Evolutionary conservation across 2,329 filamentous ascomycete genomes (phyloP).

Genomic region (Cercospora berteroae): DNA sequence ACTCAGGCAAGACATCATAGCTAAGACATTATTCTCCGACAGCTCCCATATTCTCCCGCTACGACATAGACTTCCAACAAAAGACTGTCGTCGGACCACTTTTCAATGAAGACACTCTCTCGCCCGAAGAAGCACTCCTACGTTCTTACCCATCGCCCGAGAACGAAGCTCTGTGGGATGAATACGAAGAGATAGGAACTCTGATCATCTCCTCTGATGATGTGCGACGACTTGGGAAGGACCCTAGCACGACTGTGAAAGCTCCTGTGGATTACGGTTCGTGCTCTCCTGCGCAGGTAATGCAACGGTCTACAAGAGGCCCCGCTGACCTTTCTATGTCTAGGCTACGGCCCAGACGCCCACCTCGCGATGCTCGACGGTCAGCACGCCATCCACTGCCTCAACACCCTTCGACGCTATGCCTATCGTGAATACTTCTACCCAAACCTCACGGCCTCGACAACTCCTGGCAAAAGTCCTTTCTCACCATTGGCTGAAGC

Average conservation of each 20-base stretch:
- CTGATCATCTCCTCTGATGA: background rate
- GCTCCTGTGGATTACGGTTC: background rate
- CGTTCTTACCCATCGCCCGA: background rate
- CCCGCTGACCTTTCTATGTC: background rate
- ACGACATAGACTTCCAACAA: constrained; percentile 2
- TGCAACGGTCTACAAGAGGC: no score
- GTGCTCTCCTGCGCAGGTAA: no score
- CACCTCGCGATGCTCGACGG: constrained; percentile 8
- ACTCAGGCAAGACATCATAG: background rate
- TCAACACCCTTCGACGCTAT: constrained; percentile 3
- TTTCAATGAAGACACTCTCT: constrained; percentile 4
- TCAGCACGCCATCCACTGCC: constrained; percentile 9
- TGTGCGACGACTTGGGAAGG: background rate
- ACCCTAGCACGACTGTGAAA: constrained; percentile 1
- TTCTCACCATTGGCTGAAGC: background rate
- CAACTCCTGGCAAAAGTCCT: constrained; percentile 1
- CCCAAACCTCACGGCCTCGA: background rate
- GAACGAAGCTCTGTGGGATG: background rate
- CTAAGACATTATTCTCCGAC: background rate
- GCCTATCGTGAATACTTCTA: constrained; percentile 10
- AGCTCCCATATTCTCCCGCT: constrained; percentile 1
- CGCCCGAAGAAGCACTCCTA: background rate
- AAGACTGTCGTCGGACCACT: constrained; percentile 3
- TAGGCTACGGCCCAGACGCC: background rate
- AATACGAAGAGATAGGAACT: constrained; percentile 3